phyloP scores from a whole-genome alignment of 345 rosid species.

The Toxicodendron radicans region DNA sequence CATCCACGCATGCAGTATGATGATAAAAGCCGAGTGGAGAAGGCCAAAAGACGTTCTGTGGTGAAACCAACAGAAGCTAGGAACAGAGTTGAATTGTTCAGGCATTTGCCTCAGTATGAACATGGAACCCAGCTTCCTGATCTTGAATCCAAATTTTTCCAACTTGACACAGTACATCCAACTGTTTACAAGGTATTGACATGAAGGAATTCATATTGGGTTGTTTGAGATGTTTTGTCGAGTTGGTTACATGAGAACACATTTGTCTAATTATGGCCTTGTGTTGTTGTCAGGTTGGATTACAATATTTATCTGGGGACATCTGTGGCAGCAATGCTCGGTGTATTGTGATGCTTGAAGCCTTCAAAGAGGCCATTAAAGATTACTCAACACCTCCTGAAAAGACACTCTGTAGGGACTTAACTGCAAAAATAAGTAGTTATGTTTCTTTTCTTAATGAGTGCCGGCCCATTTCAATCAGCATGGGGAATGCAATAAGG shows the following conservation, averaged over 20 bases:
- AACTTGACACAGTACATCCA: conserved; percentile 90
- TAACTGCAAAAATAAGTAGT: conserved; percentile 79
- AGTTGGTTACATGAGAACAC: background rate
- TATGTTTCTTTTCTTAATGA: conserved; percentile 86
- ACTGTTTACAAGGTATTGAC: conserved; percentile 78
- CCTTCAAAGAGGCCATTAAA: conserved; percentile 77
- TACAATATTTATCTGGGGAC: conserved; percentile 84
- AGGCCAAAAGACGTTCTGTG: conserved; percentile 87
- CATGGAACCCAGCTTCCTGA: conserved; percentile 89
- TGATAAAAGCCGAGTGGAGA: conserved; percentile 84
- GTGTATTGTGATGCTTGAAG: conserved; percentile 97
- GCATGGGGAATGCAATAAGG: conserved; percentile 95
- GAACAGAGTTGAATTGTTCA: conserved; percentile 86
- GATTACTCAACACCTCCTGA: conserved; percentile 82
- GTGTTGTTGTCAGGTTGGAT: conserved; percentile 67
- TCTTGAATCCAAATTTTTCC: conserved; percentile 77
- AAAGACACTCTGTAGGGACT: conserved; percentile 73
- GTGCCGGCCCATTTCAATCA: conserved; percentile 87
- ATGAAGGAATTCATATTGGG: background rate
- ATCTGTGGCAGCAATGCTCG: conserved; percentile 91
- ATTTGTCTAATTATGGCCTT: conserved; percentile 6
- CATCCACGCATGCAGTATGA: conserved; percentile 97
- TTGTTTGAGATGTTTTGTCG: conserved; percentile 4
- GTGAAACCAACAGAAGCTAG: conserved; percentile 87
- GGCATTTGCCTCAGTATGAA: conserved; percentile 98